Conservation (phyloP, 2,329 filamentous ascomycete genomes). For the Calonectria fujianensis region DNA sequence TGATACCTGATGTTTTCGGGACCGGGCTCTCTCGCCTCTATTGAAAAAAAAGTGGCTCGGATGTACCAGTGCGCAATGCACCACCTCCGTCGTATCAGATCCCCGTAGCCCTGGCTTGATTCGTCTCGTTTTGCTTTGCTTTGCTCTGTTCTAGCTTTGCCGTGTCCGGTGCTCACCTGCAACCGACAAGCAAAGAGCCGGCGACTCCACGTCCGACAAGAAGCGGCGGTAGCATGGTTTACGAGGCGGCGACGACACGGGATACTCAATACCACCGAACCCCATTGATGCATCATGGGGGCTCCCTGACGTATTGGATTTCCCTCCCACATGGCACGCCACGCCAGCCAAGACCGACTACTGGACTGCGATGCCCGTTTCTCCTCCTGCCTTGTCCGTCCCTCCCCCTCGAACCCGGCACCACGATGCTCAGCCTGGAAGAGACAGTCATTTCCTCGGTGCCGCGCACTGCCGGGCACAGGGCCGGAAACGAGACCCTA, state of each 20-base stretch:
- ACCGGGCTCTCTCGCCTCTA: constrained; percentile 25
- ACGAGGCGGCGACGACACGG: constrained; percentile 50
- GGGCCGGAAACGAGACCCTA: constrained; percentile 1
- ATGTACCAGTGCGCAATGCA: constrained; percentile 49
- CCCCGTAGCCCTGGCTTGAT: constrained; percentile 18
- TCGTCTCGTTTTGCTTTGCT: constrained; percentile 14
- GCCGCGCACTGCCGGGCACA: constrained; percentile 24
- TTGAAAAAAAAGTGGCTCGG: constrained; percentile 29
- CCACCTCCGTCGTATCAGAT: constrained; percentile 45
- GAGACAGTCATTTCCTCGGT: constrained; percentile 40
- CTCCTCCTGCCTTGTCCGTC: constrained; percentile 29
- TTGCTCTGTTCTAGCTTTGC: constrained; percentile 1
- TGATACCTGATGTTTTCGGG: constrained; percentile 25
- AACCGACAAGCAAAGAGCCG: constrained; percentile 15
- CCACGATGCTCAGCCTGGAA: constrained; percentile 33
- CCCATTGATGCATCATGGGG: constrained; percentile 34
- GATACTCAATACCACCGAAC: constrained; percentile 41
- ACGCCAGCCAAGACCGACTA: constrained; percentile 41
- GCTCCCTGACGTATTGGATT: constrained; percentile 49
- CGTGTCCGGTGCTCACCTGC: constrained; percentile 17
- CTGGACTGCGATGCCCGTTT: constrained; percentile 32
- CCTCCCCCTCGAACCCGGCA: constrained; percentile 41
- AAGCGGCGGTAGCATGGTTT: constrained; percentile 53
- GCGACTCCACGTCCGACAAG: constrained; percentile 48
- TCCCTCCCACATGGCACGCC: constrained; percentile 47